phyloP scores from a whole-genome alignment of 192 early-diverging fungal genomes.

The Coemansia sp. region DNA sequence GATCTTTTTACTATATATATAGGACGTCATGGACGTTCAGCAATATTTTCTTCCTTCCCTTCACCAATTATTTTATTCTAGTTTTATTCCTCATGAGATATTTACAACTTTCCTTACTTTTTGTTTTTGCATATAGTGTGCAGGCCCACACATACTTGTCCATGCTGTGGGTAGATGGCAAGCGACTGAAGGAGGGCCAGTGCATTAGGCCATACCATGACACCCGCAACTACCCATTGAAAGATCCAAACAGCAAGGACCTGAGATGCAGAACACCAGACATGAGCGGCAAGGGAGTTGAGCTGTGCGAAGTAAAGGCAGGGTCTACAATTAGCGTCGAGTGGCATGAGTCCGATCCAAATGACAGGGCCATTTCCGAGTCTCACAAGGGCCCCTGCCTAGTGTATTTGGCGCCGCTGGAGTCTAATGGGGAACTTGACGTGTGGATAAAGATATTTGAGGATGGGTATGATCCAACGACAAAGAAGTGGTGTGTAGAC shows the following conservation, averaged over 20 bases:
- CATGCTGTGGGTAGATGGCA: constrained; percentile 21
- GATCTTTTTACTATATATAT: neutral
- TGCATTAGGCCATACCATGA: constrained; percentile 31
- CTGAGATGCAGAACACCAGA: constrained; percentile 18
- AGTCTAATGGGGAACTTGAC: neutral
- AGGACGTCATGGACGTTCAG: neutral
- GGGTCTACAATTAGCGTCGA: constrained; percentile 20
- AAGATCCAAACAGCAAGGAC: constrained; percentile 10
- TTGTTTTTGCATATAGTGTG: constrained; percentile 10
- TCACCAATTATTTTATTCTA: neutral
- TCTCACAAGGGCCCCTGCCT: constrained; percentile 27
- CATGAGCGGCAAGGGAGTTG: neutral
- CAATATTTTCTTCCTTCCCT: neutral
- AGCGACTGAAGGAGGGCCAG: constrained; percentile 14
- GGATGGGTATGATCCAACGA: constrained; percentile 3
- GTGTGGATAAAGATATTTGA: constrained; percentile 32
- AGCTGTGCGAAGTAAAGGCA: constrained; percentile 14
- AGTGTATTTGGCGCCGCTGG: constrained; percentile 10
- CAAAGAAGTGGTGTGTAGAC: constrained; percentile 15
- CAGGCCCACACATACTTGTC: constrained; percentile 37
- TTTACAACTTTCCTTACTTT: constrained; percentile 4
- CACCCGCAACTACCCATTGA: constrained; percentile 26
- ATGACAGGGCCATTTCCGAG: constrained; percentile 7
- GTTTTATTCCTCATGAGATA: constrained; percentile 13
- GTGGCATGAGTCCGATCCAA: constrained; percentile 14